Conservation (phyloP, 208 protist genomes). For the Dictyostelium gargantuum region DNA sequence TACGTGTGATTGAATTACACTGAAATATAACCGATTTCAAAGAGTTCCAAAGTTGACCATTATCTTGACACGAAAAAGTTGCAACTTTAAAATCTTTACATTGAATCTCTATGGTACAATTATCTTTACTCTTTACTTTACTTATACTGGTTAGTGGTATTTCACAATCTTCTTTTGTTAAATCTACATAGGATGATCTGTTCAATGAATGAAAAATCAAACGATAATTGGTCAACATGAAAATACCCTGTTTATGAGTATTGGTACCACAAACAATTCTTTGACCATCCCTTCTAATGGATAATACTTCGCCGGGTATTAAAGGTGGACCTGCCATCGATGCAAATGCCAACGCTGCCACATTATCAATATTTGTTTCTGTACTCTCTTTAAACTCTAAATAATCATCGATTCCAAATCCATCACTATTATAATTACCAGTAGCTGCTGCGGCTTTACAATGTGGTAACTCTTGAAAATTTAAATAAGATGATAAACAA, state of each 20-base stretch:
- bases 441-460: neutral
- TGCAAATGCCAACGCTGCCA: neutral
- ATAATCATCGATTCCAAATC: neutral
- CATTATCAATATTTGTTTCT: neutral
- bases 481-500: neutral
- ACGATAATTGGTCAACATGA: conserved; percentile 33
- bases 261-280: neutral
- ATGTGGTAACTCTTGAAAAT: neutral
- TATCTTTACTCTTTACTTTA: neutral
- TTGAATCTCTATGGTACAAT: neutral
- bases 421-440: neutral
- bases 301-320: conserved; percentile 12
- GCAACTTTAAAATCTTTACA: conserved; percentile 28
- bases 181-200: conserved; percentile 38
- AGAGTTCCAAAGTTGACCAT: neutral
- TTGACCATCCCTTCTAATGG: neutral
- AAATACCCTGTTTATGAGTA: neutral
- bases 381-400: conserved; percentile 16
- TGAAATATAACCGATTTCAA: neutral
- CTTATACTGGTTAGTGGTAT: neutral
- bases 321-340: neutral
- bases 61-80: neutral
- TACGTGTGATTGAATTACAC: neutral
- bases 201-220: conserved; percentile 8
- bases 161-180: conserved; percentile 51